Base-by-base conservation (phyloP, 345 rosid genomes). In the Acer yangbiense region DNA sequence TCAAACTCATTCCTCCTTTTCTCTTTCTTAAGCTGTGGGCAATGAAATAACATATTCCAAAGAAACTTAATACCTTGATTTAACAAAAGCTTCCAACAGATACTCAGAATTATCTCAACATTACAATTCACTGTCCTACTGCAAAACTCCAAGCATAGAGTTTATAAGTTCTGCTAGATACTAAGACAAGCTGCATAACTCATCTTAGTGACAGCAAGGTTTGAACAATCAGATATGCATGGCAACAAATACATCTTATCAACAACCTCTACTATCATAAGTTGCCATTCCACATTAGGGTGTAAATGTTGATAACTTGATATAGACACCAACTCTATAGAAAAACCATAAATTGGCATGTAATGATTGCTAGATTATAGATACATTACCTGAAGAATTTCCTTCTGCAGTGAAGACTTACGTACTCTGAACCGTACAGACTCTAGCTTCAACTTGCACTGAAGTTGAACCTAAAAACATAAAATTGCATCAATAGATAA, bases 391-490 rank as follows among this genome's bases (percentile, higher is more conserved):
- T 95, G 97, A 83, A 90, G 92, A 83, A 88, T 84, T 85, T 95
- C 95, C 76, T 91, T 95, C 82, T 91, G 97, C 41, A 92, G 79
- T 12, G 91, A 83, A 81, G 92, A 86, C 85, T 89, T 90, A 76
- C 88, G 81, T 79, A 84, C 75, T 82, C 99, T 89, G 75, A 86
- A 95, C 50, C 88, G 94, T 87, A 93, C 87, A 17, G 95, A 90
- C 75, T 93, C 97, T 75, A 92, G 87, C 88, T 95, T 95, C 81
- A 87, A 83, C 87, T 92, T 92, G 79, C 97, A 93, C 66, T 95
- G 97, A 74, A 95, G 90, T 84, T 93, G 93, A 83, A 93, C 99
- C 99, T 91, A 69, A 83, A 9, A 69, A 68, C 64, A 75, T 12
- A 72, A 65, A 23, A 43, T 65, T 75, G 67, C 35, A 76, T 29